phyloP scores from a whole-genome alignment of 495 filamentous ascomycete genomes.

The Achaetomiella virescens region DNA sequence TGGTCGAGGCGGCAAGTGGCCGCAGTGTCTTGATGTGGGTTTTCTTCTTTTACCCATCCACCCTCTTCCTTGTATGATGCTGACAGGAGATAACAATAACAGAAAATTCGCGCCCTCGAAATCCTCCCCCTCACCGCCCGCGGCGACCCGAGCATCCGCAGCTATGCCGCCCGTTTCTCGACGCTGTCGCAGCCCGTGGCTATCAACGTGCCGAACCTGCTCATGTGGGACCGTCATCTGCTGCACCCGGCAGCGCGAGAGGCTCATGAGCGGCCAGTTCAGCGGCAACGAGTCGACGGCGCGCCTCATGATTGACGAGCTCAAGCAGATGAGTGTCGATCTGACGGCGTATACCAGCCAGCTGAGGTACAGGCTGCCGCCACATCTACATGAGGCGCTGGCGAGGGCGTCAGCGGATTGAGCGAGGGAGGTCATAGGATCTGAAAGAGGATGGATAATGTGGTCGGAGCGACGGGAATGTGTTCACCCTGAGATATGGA shows the following conservation, averaged over 20 bases:
- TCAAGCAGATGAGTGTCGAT: slow-evolving; percentile 75
- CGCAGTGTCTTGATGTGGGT: slow-evolving; percentile 76
- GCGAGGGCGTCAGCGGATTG: slow-evolving; percentile 68
- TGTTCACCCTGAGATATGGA: too few species aligned
- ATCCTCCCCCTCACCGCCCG: slow-evolving; percentile 70
- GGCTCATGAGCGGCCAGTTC: slow-evolving; percentile 57
- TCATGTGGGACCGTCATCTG: slow-evolving; percentile 90
- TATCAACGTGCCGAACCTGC: slow-evolving; percentile 76
- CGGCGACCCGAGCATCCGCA: slow-evolving; percentile 70
- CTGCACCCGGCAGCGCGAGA: slow-evolving; percentile 67
- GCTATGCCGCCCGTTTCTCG: slow-evolving; percentile 68
- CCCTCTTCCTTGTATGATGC: too few species aligned
- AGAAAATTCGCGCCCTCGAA: slow-evolving; percentile 67
- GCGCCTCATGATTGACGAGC: slow-evolving; percentile 55
- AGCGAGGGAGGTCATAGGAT: too few species aligned
- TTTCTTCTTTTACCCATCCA: too few species aligned
- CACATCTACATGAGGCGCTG: slow-evolving; percentile 69
- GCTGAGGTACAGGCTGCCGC: slow-evolving; percentile 77
- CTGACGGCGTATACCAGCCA: slow-evolving; percentile 91
- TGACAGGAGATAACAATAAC: too few species aligned
- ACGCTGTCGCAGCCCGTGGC: slow-evolving; percentile 68
- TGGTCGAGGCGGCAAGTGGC: slow-evolving; percentile 69
- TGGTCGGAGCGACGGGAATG: too few species aligned
- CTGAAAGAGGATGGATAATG: too few species aligned
- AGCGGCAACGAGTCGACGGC: slow-evolving; percentile 66